These are phyloP conservation scores for Linum lewisii DNA, from an alignment of 345 rosid genomes.

Conservation along the genomic window DNA sequence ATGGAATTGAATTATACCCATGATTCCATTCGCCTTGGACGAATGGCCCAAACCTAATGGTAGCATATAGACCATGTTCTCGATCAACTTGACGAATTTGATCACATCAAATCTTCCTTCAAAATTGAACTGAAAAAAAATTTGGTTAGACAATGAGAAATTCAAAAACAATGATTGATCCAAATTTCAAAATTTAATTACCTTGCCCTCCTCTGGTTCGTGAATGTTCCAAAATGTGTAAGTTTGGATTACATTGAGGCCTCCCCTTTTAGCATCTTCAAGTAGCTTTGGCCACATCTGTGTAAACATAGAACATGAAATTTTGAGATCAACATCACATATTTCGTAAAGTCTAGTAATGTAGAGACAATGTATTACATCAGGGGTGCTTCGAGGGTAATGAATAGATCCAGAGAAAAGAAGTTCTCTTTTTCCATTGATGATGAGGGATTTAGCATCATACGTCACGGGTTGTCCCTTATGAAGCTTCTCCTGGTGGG, in stretches of 20 bases:
- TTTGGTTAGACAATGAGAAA: background rate
- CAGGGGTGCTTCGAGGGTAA: slow-evolving; percentile 71
- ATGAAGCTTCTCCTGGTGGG: background rate
- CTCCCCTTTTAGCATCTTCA: slow-evolving; percentile 41
- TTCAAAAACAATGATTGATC: background rate
- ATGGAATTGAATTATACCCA: slow-evolving; percentile 38
- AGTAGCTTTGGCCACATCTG: slow-evolving; percentile 52
- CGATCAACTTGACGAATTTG: slow-evolving; percentile 54
- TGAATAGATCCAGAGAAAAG: slow-evolving; percentile 85
- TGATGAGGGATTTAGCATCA: slow-evolving; percentile 52
- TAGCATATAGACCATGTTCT: slow-evolving; percentile 51
- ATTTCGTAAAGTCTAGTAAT: background rate
- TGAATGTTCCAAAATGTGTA: slow-evolving; percentile 61
- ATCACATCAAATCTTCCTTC: slow-evolving; percentile 63
- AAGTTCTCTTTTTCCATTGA: slow-evolving; percentile 48
- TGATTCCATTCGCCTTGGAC: slow-evolving; percentile 97
- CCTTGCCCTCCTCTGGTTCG: slow-evolving; percentile 52
- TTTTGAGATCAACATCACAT: too few relatives aligned
- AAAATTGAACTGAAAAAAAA: slow-evolving; percentile 47
- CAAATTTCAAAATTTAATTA: slow-evolving; percentile 4
- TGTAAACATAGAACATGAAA: too few relatives aligned
- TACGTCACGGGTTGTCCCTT: slow-evolving; percentile 25
- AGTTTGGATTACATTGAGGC: slow-evolving; percentile 50
- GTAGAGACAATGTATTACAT: slow-evolving; percentile 24
- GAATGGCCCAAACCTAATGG: slow-evolving; percentile 77